Conservation (phyloP, 345 rosid genomes). For the Lepidium aucheri region DNA sequence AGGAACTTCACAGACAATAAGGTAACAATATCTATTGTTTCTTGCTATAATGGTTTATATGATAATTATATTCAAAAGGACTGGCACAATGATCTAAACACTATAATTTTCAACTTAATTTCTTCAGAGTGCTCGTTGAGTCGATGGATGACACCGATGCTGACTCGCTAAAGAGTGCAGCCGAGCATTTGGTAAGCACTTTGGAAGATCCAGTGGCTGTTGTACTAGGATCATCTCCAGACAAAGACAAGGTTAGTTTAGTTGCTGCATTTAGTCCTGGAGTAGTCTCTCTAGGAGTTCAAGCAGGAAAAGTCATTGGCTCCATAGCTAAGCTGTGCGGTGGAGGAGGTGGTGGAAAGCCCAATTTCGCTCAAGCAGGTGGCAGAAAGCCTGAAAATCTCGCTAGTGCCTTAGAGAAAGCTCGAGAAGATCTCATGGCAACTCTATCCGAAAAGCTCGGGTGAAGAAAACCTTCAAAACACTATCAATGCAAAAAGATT, state of each 20-base stretch:
- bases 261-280: constrained; percentile 80
- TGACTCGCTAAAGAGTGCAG: constrained; percentile 79
- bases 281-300: constrained; percentile 63
- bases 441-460: constrained; percentile 44
- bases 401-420: constrained; percentile 61
- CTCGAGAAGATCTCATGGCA: constrained; percentile 51
- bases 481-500: neutral
- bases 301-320: constrained; percentile 88
- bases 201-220: constrained; percentile 78
- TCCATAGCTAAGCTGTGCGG: constrained; percentile 78
- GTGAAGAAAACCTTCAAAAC: constrained; percentile 1
- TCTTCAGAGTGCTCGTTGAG: constrained; percentile 70
- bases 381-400: constrained; percentile 81
- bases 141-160: constrained; percentile 72
- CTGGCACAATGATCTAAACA: neutral
- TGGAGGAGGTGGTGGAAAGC: constrained; percentile 95
- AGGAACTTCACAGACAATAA: constrained; percentile 49
- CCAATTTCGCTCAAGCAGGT: constrained; percentile 95
- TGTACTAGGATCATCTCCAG: constrained; percentile 73
- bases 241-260: constrained; percentile 85
- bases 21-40: constrained; percentile 29
- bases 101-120: neutral
- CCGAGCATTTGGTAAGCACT: constrained; percentile 55
- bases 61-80: neutral
- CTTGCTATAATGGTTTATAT: neutral